These are phyloP conservation scores for Macrotyloma uniflorum DNA, from an alignment of 306 rosid genomes.

Conservation along the genomic window DNA sequence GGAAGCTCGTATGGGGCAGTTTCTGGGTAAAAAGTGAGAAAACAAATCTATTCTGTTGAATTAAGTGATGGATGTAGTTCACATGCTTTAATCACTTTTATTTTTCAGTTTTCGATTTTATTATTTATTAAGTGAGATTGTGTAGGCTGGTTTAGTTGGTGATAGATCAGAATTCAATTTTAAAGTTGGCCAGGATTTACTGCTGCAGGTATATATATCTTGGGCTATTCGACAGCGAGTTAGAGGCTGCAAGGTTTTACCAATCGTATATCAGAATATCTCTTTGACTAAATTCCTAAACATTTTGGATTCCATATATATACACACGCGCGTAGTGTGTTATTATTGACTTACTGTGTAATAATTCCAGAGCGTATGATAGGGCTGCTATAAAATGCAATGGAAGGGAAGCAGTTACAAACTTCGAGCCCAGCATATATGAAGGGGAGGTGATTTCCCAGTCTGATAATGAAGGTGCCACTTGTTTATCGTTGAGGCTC, in stretches of 20 bases:
- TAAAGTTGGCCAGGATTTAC: conserved; percentile 41
- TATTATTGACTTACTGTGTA: conserved; percentile 29
- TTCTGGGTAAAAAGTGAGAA: conserved; percentile 86
- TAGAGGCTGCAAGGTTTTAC: conserved; percentile 94
- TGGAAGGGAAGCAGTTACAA: conserved; percentile 91
- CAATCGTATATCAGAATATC: conserved; percentile 29
- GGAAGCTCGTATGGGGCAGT: conserved; percentile 99
- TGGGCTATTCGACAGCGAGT: conserved; percentile 89
- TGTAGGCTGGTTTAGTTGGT: conserved; percentile 11
- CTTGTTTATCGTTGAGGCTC: neutral
- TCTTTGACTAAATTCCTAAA: conserved; percentile 17
- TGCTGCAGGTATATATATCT: conserved; percentile 91
- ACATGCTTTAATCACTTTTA: neutral
- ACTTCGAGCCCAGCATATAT: conserved; percentile 73
- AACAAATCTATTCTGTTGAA: neutral
- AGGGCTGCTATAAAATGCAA: conserved; percentile 86
- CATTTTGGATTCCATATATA: conserved; percentile 16
- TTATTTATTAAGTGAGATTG: neutral
- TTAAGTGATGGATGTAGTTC: conserved; percentile 6
- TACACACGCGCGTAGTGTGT: neutral
- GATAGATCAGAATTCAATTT: conserved; percentile 25
- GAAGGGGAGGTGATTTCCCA: conserved; percentile 60
- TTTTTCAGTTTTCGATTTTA: neutral
- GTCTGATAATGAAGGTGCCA: conserved; percentile 58
- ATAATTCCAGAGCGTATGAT: conserved; percentile 81